phyloP scores from a whole-genome alignment of 2,329 filamentous ascomycete genomes.

The Tolypocladium tundrense region DNA sequence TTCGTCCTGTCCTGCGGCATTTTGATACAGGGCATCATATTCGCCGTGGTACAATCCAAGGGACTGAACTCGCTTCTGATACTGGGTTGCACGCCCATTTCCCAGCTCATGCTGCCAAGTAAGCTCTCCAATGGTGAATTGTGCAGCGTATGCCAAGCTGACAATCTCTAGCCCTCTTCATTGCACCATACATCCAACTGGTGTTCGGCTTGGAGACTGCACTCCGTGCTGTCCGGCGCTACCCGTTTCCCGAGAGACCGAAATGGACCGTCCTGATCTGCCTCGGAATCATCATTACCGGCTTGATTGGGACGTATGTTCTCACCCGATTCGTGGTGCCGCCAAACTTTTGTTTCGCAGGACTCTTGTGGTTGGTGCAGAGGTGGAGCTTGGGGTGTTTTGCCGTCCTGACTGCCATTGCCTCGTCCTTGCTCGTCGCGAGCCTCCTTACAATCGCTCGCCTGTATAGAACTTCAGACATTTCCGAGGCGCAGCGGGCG shows the following conservation, averaged over 20 bases:
- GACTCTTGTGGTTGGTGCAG: constrained; percentile 57
- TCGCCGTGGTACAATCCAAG: constrained; percentile 44
- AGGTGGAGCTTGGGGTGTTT: constrained; percentile 50
- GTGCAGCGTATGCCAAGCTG: neutral
- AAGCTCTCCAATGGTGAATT: constrained; percentile 8
- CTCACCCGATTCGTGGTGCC: constrained; percentile 46
- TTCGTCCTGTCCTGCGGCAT: constrained; percentile 48
- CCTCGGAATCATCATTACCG: constrained; percentile 36
- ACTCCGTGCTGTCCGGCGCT: constrained; percentile 40
- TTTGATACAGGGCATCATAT: constrained; percentile 45
- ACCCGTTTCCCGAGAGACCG: constrained; percentile 46
- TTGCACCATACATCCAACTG: constrained; percentile 55
- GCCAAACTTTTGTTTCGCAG: constrained; percentile 53
- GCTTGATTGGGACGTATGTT: constrained; percentile 46
- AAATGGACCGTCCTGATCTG: constrained; percentile 53
- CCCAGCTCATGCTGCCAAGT: constrained; percentile 53
- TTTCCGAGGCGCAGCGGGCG: constrained; percentile 50
- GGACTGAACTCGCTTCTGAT: constrained; percentile 42
- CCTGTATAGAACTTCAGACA: constrained; percentile 40
- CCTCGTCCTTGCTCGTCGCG: constrained; percentile 38
- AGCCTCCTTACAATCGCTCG: constrained; percentile 45
- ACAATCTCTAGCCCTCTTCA: constrained; percentile 46
- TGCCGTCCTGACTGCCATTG: constrained; percentile 38
- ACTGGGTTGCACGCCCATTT: constrained; percentile 40
- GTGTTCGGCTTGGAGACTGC: constrained; percentile 55